These are phyloP conservation scores for Boechera stricta DNA, from an alignment of 345 rosid genomes.

Conservation along the genomic window DNA sequence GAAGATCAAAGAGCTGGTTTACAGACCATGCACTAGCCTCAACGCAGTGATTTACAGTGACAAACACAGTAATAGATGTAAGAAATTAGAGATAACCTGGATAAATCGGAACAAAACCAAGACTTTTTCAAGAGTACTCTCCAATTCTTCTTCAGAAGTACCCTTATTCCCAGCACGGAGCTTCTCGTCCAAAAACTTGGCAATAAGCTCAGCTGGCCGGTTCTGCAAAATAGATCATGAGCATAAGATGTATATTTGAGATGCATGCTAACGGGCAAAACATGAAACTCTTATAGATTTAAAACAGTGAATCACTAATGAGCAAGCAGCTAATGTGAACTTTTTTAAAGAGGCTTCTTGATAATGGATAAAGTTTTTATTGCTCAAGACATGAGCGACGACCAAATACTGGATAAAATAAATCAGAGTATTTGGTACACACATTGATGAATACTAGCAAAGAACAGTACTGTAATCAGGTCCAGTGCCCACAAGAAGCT, in stretches of 20 bases:
- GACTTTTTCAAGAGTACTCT: constrained; percentile 95
- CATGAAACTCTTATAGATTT: constrained; percentile 2
- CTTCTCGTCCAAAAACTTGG: constrained; percentile 97
- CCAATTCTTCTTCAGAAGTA: constrained; percentile 99
- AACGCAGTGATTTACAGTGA: constrained; percentile 15
- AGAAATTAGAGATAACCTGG: constrained; percentile 60
- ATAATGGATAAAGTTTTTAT: not conserved
- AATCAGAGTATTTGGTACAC: not conserved
- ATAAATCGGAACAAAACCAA: constrained; percentile 96
- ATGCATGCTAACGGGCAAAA: not conserved
- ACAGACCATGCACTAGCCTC: constrained; percentile 7
- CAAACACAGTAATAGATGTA: constrained; percentile 8
- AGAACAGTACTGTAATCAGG: constrained; percentile 9
- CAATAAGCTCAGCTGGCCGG: constrained; percentile 97
- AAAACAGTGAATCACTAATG: not conserved
- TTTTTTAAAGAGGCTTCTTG: not conserved
- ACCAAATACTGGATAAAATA: not conserved
- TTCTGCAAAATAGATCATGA: constrained; percentile 60
- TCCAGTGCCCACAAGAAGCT: constrained; percentile 1
- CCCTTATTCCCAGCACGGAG: constrained; percentile 99
- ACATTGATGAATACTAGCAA: constrained; percentile 8
- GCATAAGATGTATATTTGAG: constrained; percentile 17
- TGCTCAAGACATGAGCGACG: not conserved
- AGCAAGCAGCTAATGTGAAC: constrained; percentile 15
- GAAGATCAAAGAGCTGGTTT: constrained; percentile 14